A percentile compares a stretch with the other conserved stretches of the same genome.
These are phyloP conservation scores for Dovyalis caffra DNA, from an alignment of 345 rosid species.

Conservation along the genomic window DNA sequence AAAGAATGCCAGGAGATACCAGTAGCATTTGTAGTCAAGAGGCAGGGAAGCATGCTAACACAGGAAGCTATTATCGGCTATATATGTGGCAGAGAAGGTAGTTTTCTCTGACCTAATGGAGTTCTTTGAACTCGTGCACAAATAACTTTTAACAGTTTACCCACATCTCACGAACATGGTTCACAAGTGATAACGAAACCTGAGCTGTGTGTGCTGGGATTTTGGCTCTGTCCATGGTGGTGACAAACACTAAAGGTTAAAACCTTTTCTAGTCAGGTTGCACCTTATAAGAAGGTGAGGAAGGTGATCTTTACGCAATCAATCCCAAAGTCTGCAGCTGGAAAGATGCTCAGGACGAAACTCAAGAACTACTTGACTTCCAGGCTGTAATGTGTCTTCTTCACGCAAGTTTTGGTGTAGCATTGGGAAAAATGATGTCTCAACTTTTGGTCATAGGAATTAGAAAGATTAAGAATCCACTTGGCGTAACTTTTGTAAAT, in stretches of 20 bases:
- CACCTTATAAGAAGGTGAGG: slow-evolving; percentile 85
- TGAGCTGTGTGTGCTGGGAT: background rate
- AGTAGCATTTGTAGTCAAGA: slow-evolving; percentile 72
- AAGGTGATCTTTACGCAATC: slow-evolving; percentile 56
- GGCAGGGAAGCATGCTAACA: slow-evolving; percentile 42
- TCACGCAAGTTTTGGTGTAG: no score
- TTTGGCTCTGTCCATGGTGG: background rate
- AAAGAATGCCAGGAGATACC: slow-evolving; percentile 79
- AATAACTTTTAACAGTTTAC: no score
- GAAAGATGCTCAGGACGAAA: slow-evolving; percentile 75
- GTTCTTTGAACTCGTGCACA: no score
- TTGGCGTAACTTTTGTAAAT: no score
- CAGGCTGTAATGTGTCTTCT: slow-evolving; percentile 33
- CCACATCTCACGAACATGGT: background rate
- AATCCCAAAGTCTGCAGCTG: slow-evolving; percentile 77
- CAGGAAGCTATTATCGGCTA: slow-evolving; percentile 47
- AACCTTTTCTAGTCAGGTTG: slow-evolving; percentile 44
- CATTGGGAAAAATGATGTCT: no score
- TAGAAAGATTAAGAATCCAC: no score
- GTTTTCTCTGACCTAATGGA: background rate
- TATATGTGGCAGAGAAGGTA: slow-evolving; percentile 68
- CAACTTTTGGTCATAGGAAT: no score
- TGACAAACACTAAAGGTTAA: background rate
- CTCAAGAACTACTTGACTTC: slow-evolving; percentile 45
- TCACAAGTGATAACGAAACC: no score